Evolutionary conservation across 164 flowering plant genomes (phyloP).

Genomic region (Santalum album): DNA sequence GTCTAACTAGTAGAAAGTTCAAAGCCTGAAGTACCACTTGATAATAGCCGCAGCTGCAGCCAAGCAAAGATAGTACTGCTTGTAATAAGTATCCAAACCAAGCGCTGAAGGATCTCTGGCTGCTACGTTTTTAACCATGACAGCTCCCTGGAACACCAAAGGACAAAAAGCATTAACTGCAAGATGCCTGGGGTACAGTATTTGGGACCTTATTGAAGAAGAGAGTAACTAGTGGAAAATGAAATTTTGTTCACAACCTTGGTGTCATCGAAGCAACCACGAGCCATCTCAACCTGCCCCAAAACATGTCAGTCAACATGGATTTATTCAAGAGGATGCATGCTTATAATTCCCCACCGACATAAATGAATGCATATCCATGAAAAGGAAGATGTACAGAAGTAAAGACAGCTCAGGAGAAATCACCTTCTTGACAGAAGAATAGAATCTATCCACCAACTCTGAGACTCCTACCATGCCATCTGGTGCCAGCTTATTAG

Average conservation of each 20-base stretch:
- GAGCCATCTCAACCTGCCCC: slow-evolving; percentile 68
- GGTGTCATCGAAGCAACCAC: slow-evolving; percentile 97
- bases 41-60: slow-evolving; percentile 92
- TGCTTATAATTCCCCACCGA: too few species aligned
- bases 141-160: slow-evolving; percentile 55
- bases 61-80: slow-evolving; percentile 95
- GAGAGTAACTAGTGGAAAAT: slow-evolving; percentile 1
- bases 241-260: slow-evolving; percentile 41
- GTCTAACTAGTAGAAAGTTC: slow-evolving; percentile 2
- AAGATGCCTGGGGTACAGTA: background rate
- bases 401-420: background rate
- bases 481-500: slow-evolving; percentile 84
- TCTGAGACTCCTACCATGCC: slow-evolving; percentile 90
- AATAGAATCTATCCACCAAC: slow-evolving; percentile 58
- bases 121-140: slow-evolving; percentile 72
- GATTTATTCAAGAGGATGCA: too few species aligned
- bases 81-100: slow-evolving; percentile 85
- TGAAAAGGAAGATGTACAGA: background rate
- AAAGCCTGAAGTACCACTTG: slow-evolving; percentile 55
- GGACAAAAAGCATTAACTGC: slow-evolving; percentile 7
- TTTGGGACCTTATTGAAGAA: background rate
- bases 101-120: slow-evolving; percentile 93
- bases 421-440: slow-evolving; percentile 65
- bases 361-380: background rate
- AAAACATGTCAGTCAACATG: too few species aligned